These are phyloP conservation scores for Ascochyta fabae DNA, from an alignment of 2,329 filamentous ascomycete genomes.

Conservation along the genomic window DNA sequence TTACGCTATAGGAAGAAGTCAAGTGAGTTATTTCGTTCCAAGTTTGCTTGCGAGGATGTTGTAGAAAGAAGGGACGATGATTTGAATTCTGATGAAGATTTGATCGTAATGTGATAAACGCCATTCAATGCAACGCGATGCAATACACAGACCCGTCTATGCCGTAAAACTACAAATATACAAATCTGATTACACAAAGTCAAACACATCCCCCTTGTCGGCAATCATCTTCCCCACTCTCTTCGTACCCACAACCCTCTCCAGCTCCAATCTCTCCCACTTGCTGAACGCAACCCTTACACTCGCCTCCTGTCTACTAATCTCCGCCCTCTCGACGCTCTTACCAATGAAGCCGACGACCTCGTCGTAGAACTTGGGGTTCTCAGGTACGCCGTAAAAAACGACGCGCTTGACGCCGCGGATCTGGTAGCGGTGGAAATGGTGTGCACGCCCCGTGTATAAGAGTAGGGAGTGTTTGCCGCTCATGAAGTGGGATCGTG, in stretches of 20 bases:
- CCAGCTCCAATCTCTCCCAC: slow-evolving; percentile 87
- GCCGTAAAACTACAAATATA: not conserved
- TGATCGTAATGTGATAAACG: not conserved
- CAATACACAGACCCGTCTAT: not conserved
- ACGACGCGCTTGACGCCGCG: slow-evolving; percentile 83
- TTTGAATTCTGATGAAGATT: no score
- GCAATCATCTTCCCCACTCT: slow-evolving; percentile 83
- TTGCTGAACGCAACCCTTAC: slow-evolving; percentile 75
- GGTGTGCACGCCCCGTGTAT: slow-evolving; percentile 95
- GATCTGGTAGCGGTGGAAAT: slow-evolving; percentile 88
- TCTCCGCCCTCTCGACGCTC: slow-evolving; percentile 63
- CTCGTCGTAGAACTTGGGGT: slow-evolving; percentile 81
- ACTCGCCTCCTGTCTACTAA: slow-evolving; percentile 57
- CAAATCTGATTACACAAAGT: slow-evolving; percentile 70
- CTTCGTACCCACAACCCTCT: slow-evolving; percentile 83
- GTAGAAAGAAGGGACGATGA: no score
- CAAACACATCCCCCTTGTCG: slow-evolving; percentile 88
- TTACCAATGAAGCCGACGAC: slow-evolving; percentile 70
- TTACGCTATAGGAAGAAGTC: no score
- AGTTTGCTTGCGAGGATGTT: no score
- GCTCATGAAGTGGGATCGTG: slow-evolving; percentile 83
- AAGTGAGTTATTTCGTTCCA: no score
- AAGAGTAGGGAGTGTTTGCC: slow-evolving; percentile 83
- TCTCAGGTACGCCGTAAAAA: slow-evolving; percentile 90
- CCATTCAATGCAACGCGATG: not conserved